Evolutionary conservation across 371 early-diverging fungal species (phyloP).

Genomic region (Nosema granulosis): DNA sequence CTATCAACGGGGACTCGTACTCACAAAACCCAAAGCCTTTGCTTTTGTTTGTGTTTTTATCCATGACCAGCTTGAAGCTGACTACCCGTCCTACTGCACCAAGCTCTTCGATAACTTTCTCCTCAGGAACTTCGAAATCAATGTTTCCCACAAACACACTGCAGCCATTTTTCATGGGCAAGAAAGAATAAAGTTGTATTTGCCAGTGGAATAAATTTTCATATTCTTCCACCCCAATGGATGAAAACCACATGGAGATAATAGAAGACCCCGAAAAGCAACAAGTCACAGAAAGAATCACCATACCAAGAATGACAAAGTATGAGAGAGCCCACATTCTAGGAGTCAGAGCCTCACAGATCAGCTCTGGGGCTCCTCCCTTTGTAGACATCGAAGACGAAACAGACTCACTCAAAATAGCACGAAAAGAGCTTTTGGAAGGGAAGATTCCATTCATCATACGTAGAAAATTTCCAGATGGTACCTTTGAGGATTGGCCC

Average conservation of each 20-base stretch:
- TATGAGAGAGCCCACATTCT: conserved; percentile 93
- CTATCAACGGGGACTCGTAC: conserved; percentile 67
- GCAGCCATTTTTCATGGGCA: conserved; percentile 65
- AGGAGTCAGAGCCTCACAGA: conserved; percentile 72
- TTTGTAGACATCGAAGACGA: conserved; percentile 91
- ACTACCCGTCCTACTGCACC: conserved; percentile 67
- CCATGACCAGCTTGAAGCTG: conserved; percentile 64
- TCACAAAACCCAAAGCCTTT: conserved; percentile 69
- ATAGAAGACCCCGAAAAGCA: background rate
- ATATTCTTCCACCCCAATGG: too few species aligned
- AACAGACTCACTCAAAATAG: conserved; percentile 91
- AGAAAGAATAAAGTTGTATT: background rate
- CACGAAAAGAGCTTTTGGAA: conserved; percentile 87
- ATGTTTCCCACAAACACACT: conserved; percentile 68
- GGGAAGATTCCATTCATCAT: conserved; percentile 89
- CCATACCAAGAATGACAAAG: conserved; percentile 98
- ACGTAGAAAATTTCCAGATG: conserved; percentile 87
- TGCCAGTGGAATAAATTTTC: too few species aligned
- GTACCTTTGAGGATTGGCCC: conserved; percentile 90
- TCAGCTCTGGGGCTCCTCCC: conserved; percentile 89
- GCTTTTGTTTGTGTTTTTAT: conserved; percentile 66
- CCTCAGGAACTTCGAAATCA: conserved; percentile 67
- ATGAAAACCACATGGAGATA: too few species aligned
- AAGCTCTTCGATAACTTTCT: conserved; percentile 66
- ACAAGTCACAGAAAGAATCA: conserved; percentile 69